phyloP scores from a whole-genome alignment of 495 filamentous ascomycete genomes.

The Trypethelium eluteriae region DNA sequence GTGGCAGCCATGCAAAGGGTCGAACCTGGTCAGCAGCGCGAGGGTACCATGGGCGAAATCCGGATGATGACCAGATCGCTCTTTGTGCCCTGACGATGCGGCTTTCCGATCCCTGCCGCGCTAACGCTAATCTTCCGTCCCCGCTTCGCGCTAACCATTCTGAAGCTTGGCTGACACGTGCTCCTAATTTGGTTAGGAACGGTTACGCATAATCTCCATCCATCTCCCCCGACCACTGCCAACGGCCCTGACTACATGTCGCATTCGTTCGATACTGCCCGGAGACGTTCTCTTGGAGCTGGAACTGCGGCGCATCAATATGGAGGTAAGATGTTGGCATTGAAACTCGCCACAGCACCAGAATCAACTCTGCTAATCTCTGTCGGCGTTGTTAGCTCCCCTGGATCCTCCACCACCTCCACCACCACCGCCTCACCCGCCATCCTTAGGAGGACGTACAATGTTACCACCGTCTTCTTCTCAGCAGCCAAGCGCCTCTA shows the following conservation, averaged over 20 bases:
- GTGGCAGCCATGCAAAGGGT: background rate
- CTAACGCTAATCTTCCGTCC: constrained; percentile 7
- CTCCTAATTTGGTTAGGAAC: background rate
- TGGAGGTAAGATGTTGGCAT: constrained; percentile 23
- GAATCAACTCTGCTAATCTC: background rate
- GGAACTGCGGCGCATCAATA: constrained; percentile 30
- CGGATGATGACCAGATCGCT: constrained; percentile 5
- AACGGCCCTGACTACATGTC: constrained; percentile 24
- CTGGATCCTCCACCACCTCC: constrained; percentile 25
- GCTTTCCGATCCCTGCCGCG: constrained; percentile 9
- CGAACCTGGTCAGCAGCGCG: background rate
- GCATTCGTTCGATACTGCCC: constrained; percentile 29
- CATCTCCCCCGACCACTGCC: constrained; percentile 30
- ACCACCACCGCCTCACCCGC: constrained; percentile 40
- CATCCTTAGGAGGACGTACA: constrained; percentile 45
- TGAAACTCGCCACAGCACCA: background rate
- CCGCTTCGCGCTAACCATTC: constrained; percentile 1
- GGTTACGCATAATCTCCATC: constrained; percentile 18
- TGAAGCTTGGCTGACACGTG: background rate
- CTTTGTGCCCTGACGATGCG: constrained; percentile 4
- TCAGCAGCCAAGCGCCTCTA: constrained; percentile 44
- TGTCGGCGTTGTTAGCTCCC: background rate
- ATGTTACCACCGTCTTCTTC: constrained; percentile 58
- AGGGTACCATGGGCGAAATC: background rate
- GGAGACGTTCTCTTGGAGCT: constrained; percentile 31